Base-by-base conservation (phyloP, 2,329 filamentous ascomycete genomes). In the Botryosphaeria dothidea region DNA sequence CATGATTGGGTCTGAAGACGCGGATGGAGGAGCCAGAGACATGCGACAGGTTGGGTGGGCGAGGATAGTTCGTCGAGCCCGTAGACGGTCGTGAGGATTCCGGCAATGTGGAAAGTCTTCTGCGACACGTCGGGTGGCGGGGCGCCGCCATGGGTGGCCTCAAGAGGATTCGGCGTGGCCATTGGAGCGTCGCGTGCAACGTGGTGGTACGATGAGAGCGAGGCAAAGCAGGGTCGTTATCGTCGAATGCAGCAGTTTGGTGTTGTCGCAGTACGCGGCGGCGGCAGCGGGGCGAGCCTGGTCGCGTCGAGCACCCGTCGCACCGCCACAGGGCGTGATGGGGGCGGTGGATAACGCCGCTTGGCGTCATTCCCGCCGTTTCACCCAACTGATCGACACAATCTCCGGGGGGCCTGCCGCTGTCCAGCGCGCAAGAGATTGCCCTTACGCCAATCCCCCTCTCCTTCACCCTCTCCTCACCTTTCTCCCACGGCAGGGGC, bases 1-100 rank as follows among this genome's bases (percentile, higher is more conserved):
- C 85, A 85, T 64, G 87, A 86, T 73, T 91, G 88, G 0, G 82
- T 86, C 62, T 89, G 84, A 0, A 90, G 83, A 25, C 95, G 87
- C 2, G 92, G 92, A 74, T 98, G 93, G 19, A 97, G 86, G 13
- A 98, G 88, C 92, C 93, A 97, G n/a, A 98, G 85, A 71, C 91
- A 92, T 25, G 92, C 88, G 38, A 96, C 81, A 3, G 84, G 80
- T 15, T 83, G 78, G 0, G 81, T 62, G 1, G 87, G 81, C 25
- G 27, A 31, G 4, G 56, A n/a, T 0, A 97, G 83, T 73, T 97
- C 92, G 31, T 88, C 80, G 1, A 97, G 85, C 19, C 94, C 93
- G 77, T 93, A 93, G 66, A 97, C 84, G 66, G 92, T 91, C 57
- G 90, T 87, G 9, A 91, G 83, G 62, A 97, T 87, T 52, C 93